Evolutionary conservation across 169 alveolate species (phyloP), one percentile per base, ranked within the genome.

Genomic region (Plasmodium adleri): DNA sequence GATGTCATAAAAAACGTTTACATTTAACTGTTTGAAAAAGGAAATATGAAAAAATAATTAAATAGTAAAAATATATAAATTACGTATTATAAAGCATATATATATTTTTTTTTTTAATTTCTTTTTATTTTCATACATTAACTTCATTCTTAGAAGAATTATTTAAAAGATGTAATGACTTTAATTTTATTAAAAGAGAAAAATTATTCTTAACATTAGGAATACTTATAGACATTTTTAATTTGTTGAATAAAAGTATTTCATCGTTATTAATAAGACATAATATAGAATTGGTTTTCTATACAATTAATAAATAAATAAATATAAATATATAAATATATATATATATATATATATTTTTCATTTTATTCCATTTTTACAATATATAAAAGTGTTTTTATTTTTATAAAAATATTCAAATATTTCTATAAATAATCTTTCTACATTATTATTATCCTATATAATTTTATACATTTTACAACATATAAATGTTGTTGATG

Each of bases 151-250:
- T 49, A 15, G 67, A 78, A 17, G 26, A 32, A 15, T 49, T 62
- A 32, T 68, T n/a, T 9, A 26, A 78, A 78, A 78, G 60, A 58
- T 78, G 62, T 47, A 78, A 66, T 22, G 78, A 50, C 50, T 78
- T 78, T 64, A 78, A 17, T 58, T 78, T 78, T 78, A 78, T 26
- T 66, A 64, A 63, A 39, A 78, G 78, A 17, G 78, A 75, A 78
- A 78, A 78, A 47, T 78, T 67, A 47, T 56, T 63, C 56, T 78
- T 78, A 24, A 63, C 64, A 47, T 78, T 58, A 45, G 47, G 17
- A n/a, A 45, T 26, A 20, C 63, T 7, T 10, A 39, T 26, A 63
- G 50, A 17, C 89, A 78, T 78, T 78, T 56, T 63, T 50, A 17
- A 9, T 20, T 24, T 54, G 12, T 50, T 78, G 50, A 26, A 13